phyloP scores from a whole-genome alignment of 257 asterid genomes.

The Solanum infundibuliforme region DNA sequence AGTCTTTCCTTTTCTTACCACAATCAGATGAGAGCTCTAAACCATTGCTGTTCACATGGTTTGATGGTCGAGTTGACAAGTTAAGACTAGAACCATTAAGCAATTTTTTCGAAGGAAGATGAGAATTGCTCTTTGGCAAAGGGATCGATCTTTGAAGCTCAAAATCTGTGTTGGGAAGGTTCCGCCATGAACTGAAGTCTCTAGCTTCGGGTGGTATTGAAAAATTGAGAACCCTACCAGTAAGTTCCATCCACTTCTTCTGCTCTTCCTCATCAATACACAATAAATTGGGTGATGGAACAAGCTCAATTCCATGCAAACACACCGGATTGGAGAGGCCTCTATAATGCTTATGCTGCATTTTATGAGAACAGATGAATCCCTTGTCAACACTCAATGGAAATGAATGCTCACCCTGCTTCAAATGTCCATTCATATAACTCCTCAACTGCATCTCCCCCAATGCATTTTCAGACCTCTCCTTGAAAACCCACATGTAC shows the following conservation, averaged over 20 bases:
- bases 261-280: slow-evolving; percentile 48
- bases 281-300: slow-evolving; percentile 33
- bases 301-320: slow-evolving; percentile 59
- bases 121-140: slow-evolving; percentile 22
- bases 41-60: slow-evolving; percentile 22
- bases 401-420: slow-evolving; percentile 59
- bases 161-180: slow-evolving; percentile 49
- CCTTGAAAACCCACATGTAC: slow-evolving; percentile 86
- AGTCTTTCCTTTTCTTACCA: slow-evolving; percentile 52
- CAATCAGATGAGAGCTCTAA: slow-evolving; percentile 40
- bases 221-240: slow-evolving; percentile 44
- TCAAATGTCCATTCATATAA: slow-evolving; percentile 72
- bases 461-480: slow-evolving; percentile 61
- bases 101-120: slow-evolving; percentile 37
- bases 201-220: slow-evolving; percentile 49
- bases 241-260: slow-evolving; percentile 58
- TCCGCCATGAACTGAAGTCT: slow-evolving; percentile 52
- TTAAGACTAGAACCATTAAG: slow-evolving; percentile 46
- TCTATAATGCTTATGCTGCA: slow-evolving; percentile 61
- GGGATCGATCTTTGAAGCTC: slow-evolving; percentile 45
- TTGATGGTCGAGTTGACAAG: slow-evolving; percentile 37
- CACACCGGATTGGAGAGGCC: slow-evolving; percentile 67
- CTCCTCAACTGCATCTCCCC: slow-evolving; percentile 76
- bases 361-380: slow-evolving; percentile 49
- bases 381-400: slow-evolving; percentile 64